Evolutionary conservation across 768 basidiomycete species (phyloP), one percentile per base, ranked within the genome.

Genomic region (Crepidotus variabilis): DNA sequence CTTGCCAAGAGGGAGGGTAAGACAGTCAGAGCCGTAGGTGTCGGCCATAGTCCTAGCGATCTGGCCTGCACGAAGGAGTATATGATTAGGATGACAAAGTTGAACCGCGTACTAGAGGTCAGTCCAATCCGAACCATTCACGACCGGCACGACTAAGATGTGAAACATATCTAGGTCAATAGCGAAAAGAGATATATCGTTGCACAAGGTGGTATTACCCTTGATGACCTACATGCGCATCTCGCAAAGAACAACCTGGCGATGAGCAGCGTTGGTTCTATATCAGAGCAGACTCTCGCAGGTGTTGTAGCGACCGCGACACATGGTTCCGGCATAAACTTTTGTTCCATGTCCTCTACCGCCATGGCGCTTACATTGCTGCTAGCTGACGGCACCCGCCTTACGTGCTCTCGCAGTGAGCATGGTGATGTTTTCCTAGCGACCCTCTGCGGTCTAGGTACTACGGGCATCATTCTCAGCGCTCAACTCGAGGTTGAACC

Each of bases 271-370:
- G 80, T 98, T 58, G 97, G 97, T 34, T 95, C 94, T 24, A 98
- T 99, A 65, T 96, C 94, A 34, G 94, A 97, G 69, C 96, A 98
- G 70, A 92, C 94, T 2, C 79, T 99, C 60, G 95, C 84, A 23
- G 97, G 97, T 46, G 84, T 94, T 63, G 79, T 98, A 65, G 87
- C 93, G 13, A 99, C 97, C 59, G 93, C 93, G 7, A 95, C 95
- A 0, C 97, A 99, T 76, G 97, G 95, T 52, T 87, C 92, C 11
- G 96, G 97, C 43, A 77, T 89, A 57, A 66, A 72, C 46, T 95
- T 82, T 72, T 84, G 84, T 53, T 90, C 92, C 59, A 82, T 98
- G 60, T 92, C 93, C 10, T 87, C 86, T 18, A 82, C 88, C 61
- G 92, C 94, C 53, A 77, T 82, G 62, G 84, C 88, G 3, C 73